Conservation (phyloP, 2,329 filamentous ascomycete genomes). For the Trichoderma harzianum region DNA sequence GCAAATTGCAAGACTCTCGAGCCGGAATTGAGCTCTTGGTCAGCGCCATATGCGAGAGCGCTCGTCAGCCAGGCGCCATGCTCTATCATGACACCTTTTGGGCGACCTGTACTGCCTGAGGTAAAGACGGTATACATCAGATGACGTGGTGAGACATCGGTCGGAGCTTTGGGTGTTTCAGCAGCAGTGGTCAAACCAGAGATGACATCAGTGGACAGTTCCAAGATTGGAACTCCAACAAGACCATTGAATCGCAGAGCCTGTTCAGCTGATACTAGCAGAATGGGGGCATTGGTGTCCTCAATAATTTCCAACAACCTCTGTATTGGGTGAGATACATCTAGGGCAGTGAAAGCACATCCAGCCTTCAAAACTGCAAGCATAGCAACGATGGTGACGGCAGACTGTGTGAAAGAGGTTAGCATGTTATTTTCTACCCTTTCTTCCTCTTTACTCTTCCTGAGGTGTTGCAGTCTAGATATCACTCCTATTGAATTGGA, state of each 20-base stretch:
- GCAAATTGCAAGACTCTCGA: conserved; percentile 25
- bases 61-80: conserved; percentile 20
- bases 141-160: background rate
- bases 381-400: background rate
- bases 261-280: background rate
- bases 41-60: background rate
- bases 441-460: too few relatives aligned
- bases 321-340: background rate
- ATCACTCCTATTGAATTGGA: too few relatives aligned
- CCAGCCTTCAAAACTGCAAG: background rate
- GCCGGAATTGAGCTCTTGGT: background rate
- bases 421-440: background rate
- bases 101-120: conserved; percentile 27
- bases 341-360: background rate
- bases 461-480: background rate
- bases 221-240: background rate
- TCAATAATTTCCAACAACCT: background rate
- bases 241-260: background rate
- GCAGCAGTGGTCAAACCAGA: background rate
- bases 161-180: background rate
- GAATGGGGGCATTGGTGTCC: background rate
- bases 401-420: background rate
- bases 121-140: conserved; percentile 24
- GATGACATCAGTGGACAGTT: background rate
- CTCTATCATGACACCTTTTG: conserved; percentile 26